phyloP scores from a whole-genome alignment of 116 monocot genomes.

The Zostera marina region DNA sequence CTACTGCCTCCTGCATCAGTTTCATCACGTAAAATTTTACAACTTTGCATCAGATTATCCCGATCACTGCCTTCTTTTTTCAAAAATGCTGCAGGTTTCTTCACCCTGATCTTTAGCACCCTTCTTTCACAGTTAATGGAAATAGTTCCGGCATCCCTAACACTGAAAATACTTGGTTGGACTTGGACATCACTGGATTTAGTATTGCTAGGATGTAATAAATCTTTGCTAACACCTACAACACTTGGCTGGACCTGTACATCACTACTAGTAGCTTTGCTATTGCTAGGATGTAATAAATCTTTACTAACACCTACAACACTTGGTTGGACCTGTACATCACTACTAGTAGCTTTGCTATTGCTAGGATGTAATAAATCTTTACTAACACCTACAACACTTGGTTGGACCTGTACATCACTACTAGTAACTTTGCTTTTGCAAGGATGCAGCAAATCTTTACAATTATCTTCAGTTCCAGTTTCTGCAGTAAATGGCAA shows the following conservation, averaged over 20 bases:
- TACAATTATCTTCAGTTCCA: conserved; percentile 3
- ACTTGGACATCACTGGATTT: background rate
- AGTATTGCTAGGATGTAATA: too few relatives aligned
- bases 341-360: too few relatives aligned
- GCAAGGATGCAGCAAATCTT: background rate
- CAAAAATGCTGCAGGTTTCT: conserved; percentile 39
- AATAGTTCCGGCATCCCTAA: conserved; percentile 47
- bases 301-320: background rate
- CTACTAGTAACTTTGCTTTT: too few relatives aligned
- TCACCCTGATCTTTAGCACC: conserved; percentile 71
- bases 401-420: conserved; percentile 4
- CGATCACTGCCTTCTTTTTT: conserved; percentile 31
- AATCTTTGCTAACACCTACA: background rate
- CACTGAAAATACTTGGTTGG: conserved; percentile 4
- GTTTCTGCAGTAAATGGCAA: background rate
- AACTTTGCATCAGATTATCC: conserved; percentile 14
- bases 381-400: background rate
- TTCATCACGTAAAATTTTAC: conserved; percentile 31
- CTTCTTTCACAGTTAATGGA: conserved; percentile 67
- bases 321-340: conserved; percentile 6
- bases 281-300: background rate
- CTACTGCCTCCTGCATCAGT: conserved; percentile 49
- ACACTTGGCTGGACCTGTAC: conserved; percentile 7
- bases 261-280: too few relatives aligned
- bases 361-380: background rate